Evolutionary conservation across 192 early-diverging fungal genomes (phyloP), one percentile per base, ranked within the genome.

Genomic region (Coemansia sp.): DNA sequence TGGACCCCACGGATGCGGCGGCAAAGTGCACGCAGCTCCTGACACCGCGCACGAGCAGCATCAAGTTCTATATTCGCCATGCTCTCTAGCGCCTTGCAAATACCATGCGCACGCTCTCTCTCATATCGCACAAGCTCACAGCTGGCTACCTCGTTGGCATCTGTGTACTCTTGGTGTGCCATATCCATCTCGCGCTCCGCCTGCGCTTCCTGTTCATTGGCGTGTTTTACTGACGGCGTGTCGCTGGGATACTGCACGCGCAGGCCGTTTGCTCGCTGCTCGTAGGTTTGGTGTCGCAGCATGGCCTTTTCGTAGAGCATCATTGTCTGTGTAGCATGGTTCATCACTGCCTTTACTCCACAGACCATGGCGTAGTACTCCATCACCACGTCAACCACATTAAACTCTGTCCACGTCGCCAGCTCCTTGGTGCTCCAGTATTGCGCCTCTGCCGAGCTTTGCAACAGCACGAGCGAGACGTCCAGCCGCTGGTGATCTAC

Each of bases 161-260:
- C 77, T 3, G 72, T 64, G 62, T 80, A 80, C 39, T 74, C 77
- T 37, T 80, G 77, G 32, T 71, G 77, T 0, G 77, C 77, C 59
- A 71, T 41, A 27, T 80, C 72, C 67, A 67, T 62, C 49, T 80
- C 72, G 11, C 72, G 57, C 63, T 62, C 77, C 0, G 68, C 38
- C 56, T 75, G 62, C 29, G 59, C 68, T 38, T 80, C 77, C 14
- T 71, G 62, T 65, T 80, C 77, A 56, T 80, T 80, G 21, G 77
- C 77, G 35, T 70, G 65, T 52, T 72, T 74, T 21, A 80, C 77
- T 8, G 77, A 70, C 12, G 72, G 66, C 54, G 72, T 75, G 48
- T 65, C 77, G 60, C 77, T 80, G 35, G 77, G 72, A 27, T 80
- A 80, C 60, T 72, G 72, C 14, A 80, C 56, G 21, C 77, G 77